These are phyloP conservation scores for Neofusicoccum sp. DNA, from an alignment of 2,329 filamentous ascomycete genomes.

Conservation along the genomic window DNA sequence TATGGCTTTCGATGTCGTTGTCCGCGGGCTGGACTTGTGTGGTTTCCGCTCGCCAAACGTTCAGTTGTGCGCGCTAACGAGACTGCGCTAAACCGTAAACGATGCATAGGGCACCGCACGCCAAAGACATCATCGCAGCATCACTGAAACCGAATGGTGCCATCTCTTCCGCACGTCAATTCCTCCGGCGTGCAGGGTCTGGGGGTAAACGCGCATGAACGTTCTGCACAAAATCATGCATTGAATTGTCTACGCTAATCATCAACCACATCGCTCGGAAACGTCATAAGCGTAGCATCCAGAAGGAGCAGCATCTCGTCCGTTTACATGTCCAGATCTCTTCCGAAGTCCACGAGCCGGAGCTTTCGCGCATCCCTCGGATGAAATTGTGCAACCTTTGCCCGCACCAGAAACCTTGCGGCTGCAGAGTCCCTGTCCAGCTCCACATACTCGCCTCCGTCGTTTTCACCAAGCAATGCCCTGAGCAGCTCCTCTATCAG, in stretches of 20 bases:
- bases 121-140: not conserved
- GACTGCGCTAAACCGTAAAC: not conserved
- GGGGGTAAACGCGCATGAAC: too few relatives aligned
- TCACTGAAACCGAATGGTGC: not conserved
- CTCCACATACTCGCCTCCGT: constrained; percentile 46
- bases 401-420: constrained; percentile 53
- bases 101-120: not conserved
- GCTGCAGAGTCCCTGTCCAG: constrained; percentile 52
- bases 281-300: not conserved
- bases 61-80: constrained; percentile 9
- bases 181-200: too few relatives aligned
- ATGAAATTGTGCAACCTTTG: constrained; percentile 57
- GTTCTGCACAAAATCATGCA: too few relatives aligned
- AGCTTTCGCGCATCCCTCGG: constrained; percentile 53
- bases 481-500: constrained; percentile 49
- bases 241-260: too few relatives aligned
- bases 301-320: not conserved
- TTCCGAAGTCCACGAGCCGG: constrained; percentile 54
- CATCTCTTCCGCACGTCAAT: too few relatives aligned
- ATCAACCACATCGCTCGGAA: not conserved
- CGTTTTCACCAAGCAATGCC: constrained; percentile 35
- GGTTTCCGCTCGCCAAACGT: constrained; percentile 13
- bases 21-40: constrained; percentile 9
- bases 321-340: constrained; percentile 34
- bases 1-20: constrained; percentile 20